Conservation (phyloP, 768 basidiomycete species). For the Baorangia bicolor region DNA sequence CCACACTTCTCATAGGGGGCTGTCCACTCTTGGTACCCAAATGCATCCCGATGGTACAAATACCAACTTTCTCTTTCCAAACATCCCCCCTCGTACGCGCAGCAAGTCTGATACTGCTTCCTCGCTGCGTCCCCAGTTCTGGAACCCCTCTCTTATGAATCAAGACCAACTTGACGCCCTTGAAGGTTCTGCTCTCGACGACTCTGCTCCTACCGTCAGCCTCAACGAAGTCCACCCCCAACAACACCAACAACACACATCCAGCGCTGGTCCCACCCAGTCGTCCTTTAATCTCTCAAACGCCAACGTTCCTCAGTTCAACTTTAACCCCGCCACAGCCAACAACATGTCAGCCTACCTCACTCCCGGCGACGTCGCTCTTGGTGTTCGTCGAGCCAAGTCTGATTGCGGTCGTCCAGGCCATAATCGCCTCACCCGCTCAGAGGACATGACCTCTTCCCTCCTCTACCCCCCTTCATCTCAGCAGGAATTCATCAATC, state of each 20-base stretch:
- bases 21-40: conserved; percentile 35
- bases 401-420: conserved; percentile 45
- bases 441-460: conserved; percentile 54
- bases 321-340: conserved; percentile 33
- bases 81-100: conserved; percentile 42
- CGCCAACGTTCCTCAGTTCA: conserved; percentile 31
- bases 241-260: conserved; percentile 27
- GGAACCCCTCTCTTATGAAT: conserved; percentile 44
- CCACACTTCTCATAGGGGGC: conserved; percentile 37
- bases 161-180: conserved; percentile 36
- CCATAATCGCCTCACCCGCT: conserved; percentile 54
- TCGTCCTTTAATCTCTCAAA: conserved; percentile 29
- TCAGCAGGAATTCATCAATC: conserved; percentile 44
- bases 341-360: conserved; percentile 43
- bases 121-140: conserved; percentile 50
- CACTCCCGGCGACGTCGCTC: conserved; percentile 29
- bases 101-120: conserved; percentile 60
- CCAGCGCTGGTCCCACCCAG: conserved; percentile 25
- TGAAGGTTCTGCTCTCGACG: conserved; percentile 40
- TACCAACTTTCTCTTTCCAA: conserved; percentile 40
- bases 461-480: conserved; percentile 34
- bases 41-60: conserved; percentile 35
- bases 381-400: conserved; percentile 47
- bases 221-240: conserved; percentile 30
- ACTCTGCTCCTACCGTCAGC: conserved; percentile 31